Percentiles rank a stretch among this genome's conserved stretches.
These are phyloP conservation scores for Leucocoprinus leucothites DNA, from an alignment of 768 basidiomycete genomes.

Conservation along the genomic window DNA sequence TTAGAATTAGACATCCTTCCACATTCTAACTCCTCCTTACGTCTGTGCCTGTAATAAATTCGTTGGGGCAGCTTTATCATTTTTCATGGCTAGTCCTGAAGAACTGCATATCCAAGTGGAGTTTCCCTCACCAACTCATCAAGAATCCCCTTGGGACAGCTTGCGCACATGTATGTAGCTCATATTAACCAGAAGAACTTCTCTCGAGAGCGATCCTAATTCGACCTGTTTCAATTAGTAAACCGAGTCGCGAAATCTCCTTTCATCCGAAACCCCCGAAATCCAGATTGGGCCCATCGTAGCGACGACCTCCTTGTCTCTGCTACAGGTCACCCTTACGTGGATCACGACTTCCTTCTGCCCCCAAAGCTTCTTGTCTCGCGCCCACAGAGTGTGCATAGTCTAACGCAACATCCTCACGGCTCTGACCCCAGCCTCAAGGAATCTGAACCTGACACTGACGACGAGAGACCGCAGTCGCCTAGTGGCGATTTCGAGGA, in stretches of 20 bases:
- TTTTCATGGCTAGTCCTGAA: neutral
- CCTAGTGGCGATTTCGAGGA: neutral
- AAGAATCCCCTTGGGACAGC: neutral
- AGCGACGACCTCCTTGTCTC: neutral
- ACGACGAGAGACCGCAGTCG: slow-evolving; percentile 1
- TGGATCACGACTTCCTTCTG: neutral
- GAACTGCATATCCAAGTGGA: slow-evolving; percentile 1
- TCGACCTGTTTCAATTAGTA: neutral
- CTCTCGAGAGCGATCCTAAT: neutral
- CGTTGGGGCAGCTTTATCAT: no score
- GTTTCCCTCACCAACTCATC: slow-evolving; percentile 3
- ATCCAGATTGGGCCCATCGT: neutral
- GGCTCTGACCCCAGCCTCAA: neutral
- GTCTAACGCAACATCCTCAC: neutral
- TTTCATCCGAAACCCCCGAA: neutral
- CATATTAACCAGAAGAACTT: no score
- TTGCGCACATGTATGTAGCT: slow-evolving; percentile 4
- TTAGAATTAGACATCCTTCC: no score
- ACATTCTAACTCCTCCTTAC: neutral
- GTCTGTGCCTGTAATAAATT: no score
- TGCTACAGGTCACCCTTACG: neutral
- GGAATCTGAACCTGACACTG: slow-evolving; percentile 1
- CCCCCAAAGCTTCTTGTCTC: neutral
- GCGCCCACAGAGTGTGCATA: neutral
- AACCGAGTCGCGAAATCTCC: neutral